Percentiles rank a stretch among this genome's conserved stretches.
phyloP scores from a whole-genome alignment of 495 filamentous ascomycete species.

The Daldinia vernicosa region DNA sequence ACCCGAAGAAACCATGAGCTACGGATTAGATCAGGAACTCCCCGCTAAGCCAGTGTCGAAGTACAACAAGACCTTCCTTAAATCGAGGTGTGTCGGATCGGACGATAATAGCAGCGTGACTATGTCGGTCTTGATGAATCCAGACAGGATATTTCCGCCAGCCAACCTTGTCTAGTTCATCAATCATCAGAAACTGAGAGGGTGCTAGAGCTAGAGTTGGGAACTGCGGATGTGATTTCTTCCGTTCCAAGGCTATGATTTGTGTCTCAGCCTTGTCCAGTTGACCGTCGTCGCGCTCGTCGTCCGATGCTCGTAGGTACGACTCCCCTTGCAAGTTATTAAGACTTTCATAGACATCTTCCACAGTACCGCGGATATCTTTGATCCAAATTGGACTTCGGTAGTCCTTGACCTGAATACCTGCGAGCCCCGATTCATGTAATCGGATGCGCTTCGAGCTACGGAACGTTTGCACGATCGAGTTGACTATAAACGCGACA shows the following conservation, averaged over 20 bases:
- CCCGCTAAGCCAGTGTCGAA: conserved; percentile 81
- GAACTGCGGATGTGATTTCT: conserved; percentile 47
- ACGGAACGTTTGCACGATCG: conserved; percentile 74
- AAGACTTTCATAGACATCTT: conserved; percentile 76
- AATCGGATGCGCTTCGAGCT: conserved; percentile 76
- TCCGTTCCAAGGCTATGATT: conserved; percentile 50
- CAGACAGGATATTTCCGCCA: conserved; percentile 85
- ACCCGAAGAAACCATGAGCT: background rate
- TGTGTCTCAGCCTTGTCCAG: conserved; percentile 32
- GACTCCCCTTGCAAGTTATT: conserved; percentile 69
- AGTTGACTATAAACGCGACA: conserved; percentile 76
- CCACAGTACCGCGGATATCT: conserved; percentile 73
- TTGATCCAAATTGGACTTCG: conserved; percentile 78
- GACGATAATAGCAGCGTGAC: conserved; percentile 91
- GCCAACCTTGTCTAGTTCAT: conserved; percentile 75
- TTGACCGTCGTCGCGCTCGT: conserved; percentile 36
- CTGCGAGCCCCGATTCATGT: conserved; percentile 76
- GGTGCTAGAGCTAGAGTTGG: conserved; percentile 80
- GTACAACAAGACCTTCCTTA: conserved; percentile 78
- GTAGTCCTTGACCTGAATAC: conserved; percentile 70
- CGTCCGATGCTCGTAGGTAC: conserved; percentile 62
- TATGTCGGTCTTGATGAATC: conserved; percentile 82
- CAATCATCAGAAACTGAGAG: conserved; percentile 84
- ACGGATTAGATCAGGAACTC: conserved; percentile 71
- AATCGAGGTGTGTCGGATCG: conserved; percentile 69